Evolutionary conservation across 805 yeast genomes (phyloP).

Genomic region (Ogataea nakhonphanomensis): DNA sequence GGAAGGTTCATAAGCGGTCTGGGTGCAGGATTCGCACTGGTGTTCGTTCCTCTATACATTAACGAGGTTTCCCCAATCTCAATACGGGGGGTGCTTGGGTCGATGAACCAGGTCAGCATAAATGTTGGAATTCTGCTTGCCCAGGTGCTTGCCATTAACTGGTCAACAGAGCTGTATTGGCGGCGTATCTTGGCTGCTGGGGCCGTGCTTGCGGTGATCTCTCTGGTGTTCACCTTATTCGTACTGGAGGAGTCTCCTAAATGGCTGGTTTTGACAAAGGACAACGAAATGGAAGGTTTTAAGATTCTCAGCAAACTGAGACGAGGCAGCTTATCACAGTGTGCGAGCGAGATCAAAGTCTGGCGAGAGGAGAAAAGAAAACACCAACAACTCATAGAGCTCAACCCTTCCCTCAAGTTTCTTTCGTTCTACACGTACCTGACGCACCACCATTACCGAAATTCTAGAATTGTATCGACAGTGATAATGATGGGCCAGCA

Average conservation of each 20-base stretch:
- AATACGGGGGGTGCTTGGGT: slow-evolving; percentile 74
- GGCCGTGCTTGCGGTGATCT: slow-evolving; percentile 46
- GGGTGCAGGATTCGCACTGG: slow-evolving; percentile 86
- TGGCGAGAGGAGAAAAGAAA: slow-evolving; percentile 31
- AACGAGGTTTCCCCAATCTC: slow-evolving; percentile 73
- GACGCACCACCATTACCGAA: slow-evolving; percentile 46
- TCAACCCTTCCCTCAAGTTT: slow-evolving; percentile 20
- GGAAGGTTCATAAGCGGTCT: slow-evolving; percentile 82
- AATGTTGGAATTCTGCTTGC: slow-evolving; percentile 82
- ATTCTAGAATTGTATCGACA: slow-evolving; percentile 63
- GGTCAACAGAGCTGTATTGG: slow-evolving; percentile 71
- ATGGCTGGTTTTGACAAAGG: slow-evolving; percentile 55
- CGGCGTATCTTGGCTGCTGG: slow-evolving; percentile 66
- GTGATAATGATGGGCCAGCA: slow-evolving; percentile 83
- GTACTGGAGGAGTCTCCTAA: slow-evolving; percentile 74
- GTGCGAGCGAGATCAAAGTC: slow-evolving; percentile 25
- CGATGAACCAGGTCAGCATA: slow-evolving; percentile 84
- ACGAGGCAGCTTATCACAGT: slow-evolving; percentile 14
- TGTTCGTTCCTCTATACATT: slow-evolving; percentile 77
- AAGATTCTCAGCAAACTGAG: slow-evolving; percentile 38
- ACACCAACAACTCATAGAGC: slow-evolving; percentile 22
- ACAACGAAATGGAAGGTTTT: slow-evolving; percentile 36
- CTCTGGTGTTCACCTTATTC: slow-evolving; percentile 40
- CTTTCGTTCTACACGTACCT: slow-evolving; percentile 44
- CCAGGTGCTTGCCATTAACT: slow-evolving; percentile 66